Evolutionary conservation across 768 basidiomycete genomes (phyloP), one percentile per base, ranked within the genome.

Genomic region (Boletus barrowsii): DNA sequence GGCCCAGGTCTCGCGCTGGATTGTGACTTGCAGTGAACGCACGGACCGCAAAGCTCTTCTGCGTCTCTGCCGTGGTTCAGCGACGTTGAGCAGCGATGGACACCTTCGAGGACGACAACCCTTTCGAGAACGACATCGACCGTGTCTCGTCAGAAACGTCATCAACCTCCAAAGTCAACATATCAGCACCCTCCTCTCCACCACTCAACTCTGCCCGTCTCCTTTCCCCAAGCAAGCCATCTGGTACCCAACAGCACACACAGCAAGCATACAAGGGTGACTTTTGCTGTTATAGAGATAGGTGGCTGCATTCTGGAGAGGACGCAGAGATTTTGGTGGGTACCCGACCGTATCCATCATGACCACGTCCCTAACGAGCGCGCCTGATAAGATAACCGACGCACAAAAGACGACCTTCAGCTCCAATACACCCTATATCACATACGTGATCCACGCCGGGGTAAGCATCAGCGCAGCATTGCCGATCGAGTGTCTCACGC

Each of bases 341-440:
- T 75, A 7, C 48, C 32, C 14, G 14, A 35, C 20, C 29, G 8
- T 32, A 40, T 42, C 13, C 30, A n/a, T 26, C 49, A 5, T 24
- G 15, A 26, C 37, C 18, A n/a, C 14, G 42, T 44, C 41, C 15
- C 56, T 63, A 41, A 66, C 13, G 55, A 47, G 41, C 40, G 26
- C 39, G 43, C 49, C 39, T 49, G 66, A 68, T 54, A 69, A 97
- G 94, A 98, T 99, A 59, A 82, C 86, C 33, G 96, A 98, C 66
- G 96, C 97, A 14, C 85, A 90, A 73, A 99, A 99, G 83, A 98
- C 95, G 24, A 83, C 88, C 13, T 79, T 90, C 51, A 90, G 91
- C 63, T 82, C 93, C n/a, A 83, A 78, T 46, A 88, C 93, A 20
- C 86, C 90, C 7, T 98, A 98, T 69, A 99, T 98, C 69, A 83